Percentiles rank a stretch among this genome's conserved stretches.
Evolutionary conservation across 2,329 filamentous ascomycete species (phyloP).

Genomic region (Hymenoscyphus linearis): DNA sequence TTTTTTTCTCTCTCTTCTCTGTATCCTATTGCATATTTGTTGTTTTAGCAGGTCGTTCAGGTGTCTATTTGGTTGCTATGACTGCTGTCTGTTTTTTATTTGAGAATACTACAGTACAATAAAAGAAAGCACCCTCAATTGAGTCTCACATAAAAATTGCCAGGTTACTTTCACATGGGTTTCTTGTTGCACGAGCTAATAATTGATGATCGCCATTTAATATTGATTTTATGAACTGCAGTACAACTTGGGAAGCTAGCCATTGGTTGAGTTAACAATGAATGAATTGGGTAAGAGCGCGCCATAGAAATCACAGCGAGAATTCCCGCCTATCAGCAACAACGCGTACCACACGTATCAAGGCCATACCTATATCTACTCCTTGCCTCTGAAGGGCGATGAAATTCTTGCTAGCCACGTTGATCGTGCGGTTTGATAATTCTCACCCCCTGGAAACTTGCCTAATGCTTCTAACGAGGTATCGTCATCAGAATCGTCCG

Average conservation of each 20-base stretch:
- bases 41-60: constrained; percentile 17
- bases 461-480: neutral
- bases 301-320: no score
- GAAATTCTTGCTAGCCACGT: neutral
- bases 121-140: neutral
- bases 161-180: neutral
- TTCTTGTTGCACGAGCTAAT: neutral
- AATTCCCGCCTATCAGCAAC: no score
- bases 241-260: neutral
- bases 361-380: neutral
- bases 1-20: constrained; percentile 1
- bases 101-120: neutral
- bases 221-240: neutral
- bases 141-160: neutral
- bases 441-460: neutral
- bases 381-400: neutral
- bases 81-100: neutral
- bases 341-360: neutral
- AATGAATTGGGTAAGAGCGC: neutral
- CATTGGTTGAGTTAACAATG: neutral
- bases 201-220: neutral
- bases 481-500: neutral
- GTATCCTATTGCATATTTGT: constrained; percentile 17
- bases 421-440: neutral
- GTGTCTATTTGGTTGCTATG: constrained; percentile 12